Evolutionary conservation across 768 basidiomycete species (phyloP), one percentile per base, ranked within the genome.

Genomic region (Termitomyces sp.): DNA sequence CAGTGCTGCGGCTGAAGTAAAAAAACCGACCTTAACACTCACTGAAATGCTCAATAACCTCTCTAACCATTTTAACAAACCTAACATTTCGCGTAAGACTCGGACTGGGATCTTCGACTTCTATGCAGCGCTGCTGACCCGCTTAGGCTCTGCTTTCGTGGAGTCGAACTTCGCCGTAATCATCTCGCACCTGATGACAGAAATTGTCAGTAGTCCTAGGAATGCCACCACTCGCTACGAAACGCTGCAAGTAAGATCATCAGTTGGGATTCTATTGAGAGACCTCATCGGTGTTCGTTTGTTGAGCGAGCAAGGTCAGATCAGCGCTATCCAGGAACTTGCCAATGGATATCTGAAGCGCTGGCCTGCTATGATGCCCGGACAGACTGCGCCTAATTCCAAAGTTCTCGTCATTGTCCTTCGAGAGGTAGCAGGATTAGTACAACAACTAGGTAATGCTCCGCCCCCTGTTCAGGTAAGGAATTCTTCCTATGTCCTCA

Each of bases 281-380:
- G 92, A 97, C 62, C 78, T 98, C 28, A 84, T 99, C 44, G 93
- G 91, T 2, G 84, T 89, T 1, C 75, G 95, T 58, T 87, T 97
- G 80, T 72, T 98, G 60, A 89, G 89, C 58, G 96, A 99, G 65
- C 91, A 94, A 66, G 95, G 89, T 0, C 96, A 98, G 70, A 95
- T 98, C 46, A 75, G 78, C 28, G 95, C 95, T 2, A 90, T 97
- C 35, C 86, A 90, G 63, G 95, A 97, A 62, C 74, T 97, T 42
- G 85, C 91, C 0, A 85, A 78, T 37, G 76, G 80, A 4, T 97
- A 93, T 67, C 74, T 97, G 57, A 93, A 90, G 69, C 81, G 91
- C 52, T 98, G 94, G 93, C 94, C 94, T 1, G 88, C 92, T 0
- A 82, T 96, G 71, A 86, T 98, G 81, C 93, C 93, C 10, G 92